A percentile compares a stretch with the other conserved stretches of the same genome.
These are phyloP conservation scores for Cicer pinnatifidum DNA, from an alignment of 306 rosid genomes.

Conservation along the genomic window DNA sequence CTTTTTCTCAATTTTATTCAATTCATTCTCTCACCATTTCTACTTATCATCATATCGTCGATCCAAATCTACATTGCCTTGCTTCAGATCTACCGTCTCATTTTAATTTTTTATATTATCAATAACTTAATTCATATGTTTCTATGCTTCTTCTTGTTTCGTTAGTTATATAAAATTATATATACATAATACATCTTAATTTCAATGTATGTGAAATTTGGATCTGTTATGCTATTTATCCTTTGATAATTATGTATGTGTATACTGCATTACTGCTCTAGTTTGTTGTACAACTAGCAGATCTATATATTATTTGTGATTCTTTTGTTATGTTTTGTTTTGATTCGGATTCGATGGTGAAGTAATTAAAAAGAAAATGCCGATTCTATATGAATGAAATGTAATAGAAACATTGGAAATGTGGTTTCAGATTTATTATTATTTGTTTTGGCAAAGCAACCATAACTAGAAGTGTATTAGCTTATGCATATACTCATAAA, in stretches of 20 bases:
- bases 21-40: not conserved
- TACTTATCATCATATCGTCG: slow-evolving; percentile 27
- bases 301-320: slow-evolving; percentile 23
- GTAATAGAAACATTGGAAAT: not conserved
- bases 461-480: not conserved
- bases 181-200: not conserved
- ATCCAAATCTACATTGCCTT: slow-evolving; percentile 37
- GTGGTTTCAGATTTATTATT: not conserved
- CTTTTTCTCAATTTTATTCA: not conserved
- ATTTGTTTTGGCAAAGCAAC: not conserved
- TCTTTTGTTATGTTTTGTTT: not conserved
- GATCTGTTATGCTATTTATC: slow-evolving; percentile 23
- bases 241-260: not conserved
- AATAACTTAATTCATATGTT: not conserved
- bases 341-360: not conserved
- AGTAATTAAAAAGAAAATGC: slow-evolving; percentile 13
- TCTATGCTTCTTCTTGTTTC: not conserved
- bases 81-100: slow-evolving; percentile 30
- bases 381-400: not conserved
- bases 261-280: not conserved
- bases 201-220: not conserved
- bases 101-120: not conserved
- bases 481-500: not conserved
- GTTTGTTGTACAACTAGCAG: slow-evolving; percentile 11
- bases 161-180: not conserved